phyloP scores from a whole-genome alignment of 108 stramenopile genomes.

The Conticribra weissflogii region DNA sequence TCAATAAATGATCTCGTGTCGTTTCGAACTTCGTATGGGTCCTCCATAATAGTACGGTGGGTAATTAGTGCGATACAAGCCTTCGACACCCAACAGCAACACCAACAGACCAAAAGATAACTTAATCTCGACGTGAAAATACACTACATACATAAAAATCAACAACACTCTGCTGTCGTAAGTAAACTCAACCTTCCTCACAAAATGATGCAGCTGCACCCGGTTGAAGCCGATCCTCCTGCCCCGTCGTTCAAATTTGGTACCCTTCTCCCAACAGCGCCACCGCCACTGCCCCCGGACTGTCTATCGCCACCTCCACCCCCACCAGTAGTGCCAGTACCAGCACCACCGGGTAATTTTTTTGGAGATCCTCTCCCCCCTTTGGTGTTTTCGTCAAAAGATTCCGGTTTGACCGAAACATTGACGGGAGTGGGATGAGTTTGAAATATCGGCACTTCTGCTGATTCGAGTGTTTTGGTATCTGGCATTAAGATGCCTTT shows the following conservation, averaged over 20 bases:
- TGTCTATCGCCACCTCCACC: conserved; percentile 28
- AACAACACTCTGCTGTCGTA: too few species aligned
- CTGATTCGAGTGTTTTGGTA: conserved; percentile 65
- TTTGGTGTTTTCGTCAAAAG: background rate
- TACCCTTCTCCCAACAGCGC: conserved; percentile 1
- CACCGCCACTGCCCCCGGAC: conserved; percentile 16
- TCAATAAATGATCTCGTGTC: too few species aligned
- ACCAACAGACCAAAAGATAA: too few species aligned
- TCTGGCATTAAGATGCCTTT: conserved; percentile 86
- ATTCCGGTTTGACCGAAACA: conserved; percentile 72
- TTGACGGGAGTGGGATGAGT: conserved; percentile 90
- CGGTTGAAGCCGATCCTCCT: conserved; percentile 10
- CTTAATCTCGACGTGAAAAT: too few species aligned
- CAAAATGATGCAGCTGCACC: conserved; percentile 31
- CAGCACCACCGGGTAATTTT: conserved; percentile 11
- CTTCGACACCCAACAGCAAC: too few species aligned
- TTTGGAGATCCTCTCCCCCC: conserved; percentile 14
- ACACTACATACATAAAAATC: too few species aligned
- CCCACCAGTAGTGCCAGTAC: too few species aligned
- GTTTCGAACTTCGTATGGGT: too few species aligned
- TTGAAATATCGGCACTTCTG: conserved; percentile 80
- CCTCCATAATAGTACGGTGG: too few species aligned
- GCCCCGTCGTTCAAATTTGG: background rate
- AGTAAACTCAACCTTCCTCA: too few species aligned
- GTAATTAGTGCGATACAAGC: too few species aligned